phyloP scores from a whole-genome alignment of 495 filamentous ascomycete genomes.

The Hypoxylon cercidicola region DNA sequence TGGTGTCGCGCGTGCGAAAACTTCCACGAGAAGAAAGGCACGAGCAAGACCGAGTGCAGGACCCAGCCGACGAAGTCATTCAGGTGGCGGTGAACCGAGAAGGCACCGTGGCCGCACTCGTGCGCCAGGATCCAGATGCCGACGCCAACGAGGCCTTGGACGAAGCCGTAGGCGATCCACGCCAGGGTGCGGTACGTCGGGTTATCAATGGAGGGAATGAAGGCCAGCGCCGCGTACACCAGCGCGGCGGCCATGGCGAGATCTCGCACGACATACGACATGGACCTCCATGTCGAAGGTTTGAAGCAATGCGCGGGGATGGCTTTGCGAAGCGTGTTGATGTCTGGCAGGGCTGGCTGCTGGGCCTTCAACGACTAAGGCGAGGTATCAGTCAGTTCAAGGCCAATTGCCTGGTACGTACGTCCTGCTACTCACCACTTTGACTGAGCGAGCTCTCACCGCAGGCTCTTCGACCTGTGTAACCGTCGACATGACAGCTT shows the following conservation, averaged over 20 bases:
- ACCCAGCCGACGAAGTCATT: conserved; percentile 77
- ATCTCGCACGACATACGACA: conserved; percentile 71
- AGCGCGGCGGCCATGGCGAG: conserved; percentile 61
- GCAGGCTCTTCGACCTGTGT: conserved; percentile 33
- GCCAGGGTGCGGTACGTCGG: conserved; percentile 56
- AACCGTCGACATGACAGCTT: conserved; percentile 31
- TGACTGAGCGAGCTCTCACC: conserved; percentile 23
- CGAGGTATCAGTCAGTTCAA: conserved; percentile 10
- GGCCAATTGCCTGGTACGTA: neutral
- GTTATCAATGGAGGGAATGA: conserved; percentile 60
- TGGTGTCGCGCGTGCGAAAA: conserved; percentile 79
- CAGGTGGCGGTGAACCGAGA: conserved; percentile 68
- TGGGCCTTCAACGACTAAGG: conserved; percentile 28
- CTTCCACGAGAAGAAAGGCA: conserved; percentile 82
- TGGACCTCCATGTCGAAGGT: conserved; percentile 64
- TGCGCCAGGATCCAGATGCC: conserved; percentile 79
- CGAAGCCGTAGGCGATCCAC: conserved; percentile 69
- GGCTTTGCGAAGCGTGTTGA: conserved; percentile 74
- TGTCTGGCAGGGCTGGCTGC: conserved; percentile 46
- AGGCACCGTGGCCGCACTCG: conserved; percentile 78
- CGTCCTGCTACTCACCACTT: conserved; percentile 31
- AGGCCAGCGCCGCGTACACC: conserved; percentile 65
- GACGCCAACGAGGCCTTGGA: conserved; percentile 73
- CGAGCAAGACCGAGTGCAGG: conserved; percentile 70
- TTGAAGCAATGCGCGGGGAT: conserved; percentile 77